Conservation (phyloP, 768 basidiomycete genomes). For the Amylocystis lapponica region DNA sequence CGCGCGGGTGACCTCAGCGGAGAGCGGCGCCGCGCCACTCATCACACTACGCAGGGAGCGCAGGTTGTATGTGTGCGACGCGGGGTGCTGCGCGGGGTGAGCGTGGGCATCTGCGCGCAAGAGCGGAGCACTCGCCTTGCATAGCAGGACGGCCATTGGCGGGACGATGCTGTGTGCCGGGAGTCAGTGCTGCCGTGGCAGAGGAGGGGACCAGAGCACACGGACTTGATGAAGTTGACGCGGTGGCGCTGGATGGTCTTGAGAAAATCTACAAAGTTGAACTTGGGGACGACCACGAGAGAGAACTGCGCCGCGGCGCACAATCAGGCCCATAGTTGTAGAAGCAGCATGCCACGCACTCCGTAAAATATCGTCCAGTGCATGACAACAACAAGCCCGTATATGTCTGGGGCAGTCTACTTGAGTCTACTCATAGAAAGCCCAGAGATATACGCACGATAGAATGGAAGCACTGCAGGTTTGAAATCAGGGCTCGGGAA, state of each 20-base stretch:
- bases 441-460: slow-evolving; percentile 15
- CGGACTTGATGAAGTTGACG: slow-evolving; percentile 28
- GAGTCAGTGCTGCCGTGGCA: not conserved
- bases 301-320: slow-evolving; percentile 13
- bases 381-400: slow-evolving; percentile 25
- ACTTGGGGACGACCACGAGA: slow-evolving; percentile 29
- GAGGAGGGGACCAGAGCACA: not conserved
- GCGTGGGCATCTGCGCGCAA: not conserved
- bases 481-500: too few species aligned
- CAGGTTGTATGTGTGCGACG: slow-evolving; percentile 33
- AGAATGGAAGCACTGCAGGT: slow-evolving; percentile 23
- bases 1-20: slow-evolving; percentile 41
- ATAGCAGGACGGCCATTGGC: slow-evolving; percentile 30
- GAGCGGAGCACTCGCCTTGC: slow-evolving; percentile 22
- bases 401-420: slow-evolving; percentile 53
- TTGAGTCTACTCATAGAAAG: not conserved
- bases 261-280: slow-evolving; percentile 27
- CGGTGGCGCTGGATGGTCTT: slow-evolving; percentile 29
- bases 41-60: slow-evolving; percentile 33
- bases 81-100: slow-evolving; percentile 29
- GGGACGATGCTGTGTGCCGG: slow-evolving; percentile 24
- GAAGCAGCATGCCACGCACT: slow-evolving; percentile 14
- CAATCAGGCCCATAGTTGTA: slow-evolving; percentile 4
- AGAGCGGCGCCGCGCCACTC: slow-evolving; percentile 55
- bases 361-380: slow-evolving; percentile 25